Evolutionary conservation across 148 eudicot species (phyloP).

Genomic region (Amaranthus cruentus): DNA sequence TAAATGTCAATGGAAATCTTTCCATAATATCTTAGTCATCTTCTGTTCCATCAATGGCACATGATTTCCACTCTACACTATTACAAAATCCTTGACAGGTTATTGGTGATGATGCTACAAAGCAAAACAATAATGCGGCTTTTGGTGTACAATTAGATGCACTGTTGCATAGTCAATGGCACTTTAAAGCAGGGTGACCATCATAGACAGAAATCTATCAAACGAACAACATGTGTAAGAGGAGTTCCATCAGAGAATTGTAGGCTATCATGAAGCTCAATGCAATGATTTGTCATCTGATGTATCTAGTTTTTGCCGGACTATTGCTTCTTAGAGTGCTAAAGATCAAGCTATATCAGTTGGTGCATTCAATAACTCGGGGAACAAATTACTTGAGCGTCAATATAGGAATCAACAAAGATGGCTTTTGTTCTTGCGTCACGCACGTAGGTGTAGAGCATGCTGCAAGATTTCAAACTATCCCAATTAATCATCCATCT

Average conservation of each 20-base stretch:
- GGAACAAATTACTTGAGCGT: conserved; percentile 42
- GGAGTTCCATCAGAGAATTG: conserved; percentile 59
- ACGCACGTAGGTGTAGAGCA: conserved; percentile 68
- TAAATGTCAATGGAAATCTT: conserved; percentile 40
- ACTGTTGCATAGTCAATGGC: conserved; percentile 47
- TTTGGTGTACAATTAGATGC: conserved; percentile 50
- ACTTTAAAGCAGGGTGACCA: conserved; percentile 42
- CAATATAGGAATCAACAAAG: conserved; percentile 62
- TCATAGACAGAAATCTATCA: conserved; percentile 39
- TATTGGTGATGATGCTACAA: conserved; percentile 43
- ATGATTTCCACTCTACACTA: conserved; percentile 39
- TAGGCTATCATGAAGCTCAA: conserved; percentile 70
- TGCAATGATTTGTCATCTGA: conserved; percentile 54
- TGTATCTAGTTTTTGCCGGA: conserved; percentile 38
- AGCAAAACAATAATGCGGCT: conserved; percentile 43
- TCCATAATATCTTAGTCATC: conserved; percentile 36
- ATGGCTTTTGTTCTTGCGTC: conserved; percentile 83
- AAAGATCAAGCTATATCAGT: conserved; percentile 37
- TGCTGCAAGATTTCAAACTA: conserved; percentile 49
- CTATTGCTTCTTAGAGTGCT: conserved; percentile 30
- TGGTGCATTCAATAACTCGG: conserved; percentile 31
- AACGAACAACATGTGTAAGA: conserved; percentile 51
- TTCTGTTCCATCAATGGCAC: conserved; percentile 39
- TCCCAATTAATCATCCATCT: too few relatives aligned
- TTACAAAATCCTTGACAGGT: conserved; percentile 51